Evolutionary conservation across 169 alveolate genomes (phyloP).

Genomic region (Plasmodium falciparum): DNA sequence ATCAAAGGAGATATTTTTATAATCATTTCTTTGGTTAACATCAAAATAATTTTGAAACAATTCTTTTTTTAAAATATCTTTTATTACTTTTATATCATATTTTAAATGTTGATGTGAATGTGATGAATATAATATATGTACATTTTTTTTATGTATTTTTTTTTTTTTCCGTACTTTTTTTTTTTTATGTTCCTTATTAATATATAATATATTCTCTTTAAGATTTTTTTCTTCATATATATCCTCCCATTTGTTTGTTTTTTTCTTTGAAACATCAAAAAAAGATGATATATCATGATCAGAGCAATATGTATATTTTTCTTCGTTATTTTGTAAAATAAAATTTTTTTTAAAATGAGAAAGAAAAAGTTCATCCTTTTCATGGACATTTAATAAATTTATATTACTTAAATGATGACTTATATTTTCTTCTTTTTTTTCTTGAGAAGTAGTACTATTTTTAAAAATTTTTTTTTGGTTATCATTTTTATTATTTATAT

Average conservation of each 20-base stretch:
- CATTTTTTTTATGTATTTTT: constrained; percentile 64
- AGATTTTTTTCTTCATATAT: too few species aligned
- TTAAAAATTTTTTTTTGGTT: background rate
- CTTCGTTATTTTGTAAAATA: constrained; percentile 54
- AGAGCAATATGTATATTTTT: constrained; percentile 4
- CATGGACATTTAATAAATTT: constrained; percentile 23
- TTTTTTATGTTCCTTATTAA: too few species aligned
- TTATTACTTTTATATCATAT: constrained; percentile 10
- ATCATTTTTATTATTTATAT: background rate
- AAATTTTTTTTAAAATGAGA: constrained; percentile 69
- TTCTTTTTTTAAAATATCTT: constrained; percentile 10
- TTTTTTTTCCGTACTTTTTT: background rate
- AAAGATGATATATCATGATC: constrained; percentile 8
- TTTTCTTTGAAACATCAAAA: too few species aligned
- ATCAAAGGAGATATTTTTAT: background rate
- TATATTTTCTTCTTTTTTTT: constrained; percentile 31
- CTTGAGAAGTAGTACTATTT: constrained; percentile 17
- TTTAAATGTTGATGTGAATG: constrained; percentile 60
- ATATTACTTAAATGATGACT: constrained; percentile 4
- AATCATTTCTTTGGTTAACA: background rate
- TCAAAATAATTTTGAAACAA: background rate
- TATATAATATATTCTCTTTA: too few species aligned
- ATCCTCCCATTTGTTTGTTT: too few species aligned
- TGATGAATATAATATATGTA: constrained; percentile 29
- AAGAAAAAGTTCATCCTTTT: constrained; percentile 20